phyloP scores from a whole-genome alignment of 257 asterid genomes.

The Solanum chmielewskii region DNA sequence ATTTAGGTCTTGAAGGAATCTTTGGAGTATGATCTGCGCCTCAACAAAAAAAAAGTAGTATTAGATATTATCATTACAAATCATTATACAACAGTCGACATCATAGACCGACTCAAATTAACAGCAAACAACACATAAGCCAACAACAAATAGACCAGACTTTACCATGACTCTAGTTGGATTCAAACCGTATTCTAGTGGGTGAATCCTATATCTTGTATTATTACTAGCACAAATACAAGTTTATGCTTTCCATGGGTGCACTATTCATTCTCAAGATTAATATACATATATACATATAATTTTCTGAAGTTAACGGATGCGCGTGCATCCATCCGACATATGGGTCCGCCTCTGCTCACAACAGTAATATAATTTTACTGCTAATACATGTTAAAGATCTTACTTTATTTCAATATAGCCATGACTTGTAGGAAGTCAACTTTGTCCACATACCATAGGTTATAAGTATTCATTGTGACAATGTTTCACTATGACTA shows the following conservation, averaged over 20 bases:
- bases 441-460: neutral
- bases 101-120: too few relatives aligned
- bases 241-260: too few relatives aligned
- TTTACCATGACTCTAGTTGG: neutral
- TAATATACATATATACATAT: neutral
- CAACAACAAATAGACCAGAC: neutral
- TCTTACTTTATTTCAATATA: neutral
- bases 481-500: neutral
- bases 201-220: neutral
- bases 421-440: neutral
- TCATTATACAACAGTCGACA: too few relatives aligned
- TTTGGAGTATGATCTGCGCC: too few relatives aligned
- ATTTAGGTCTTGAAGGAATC: too few relatives aligned
- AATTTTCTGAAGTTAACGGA: too few relatives aligned
- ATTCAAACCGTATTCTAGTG: neutral
- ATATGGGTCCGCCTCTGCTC: neutral
- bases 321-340: neutral
- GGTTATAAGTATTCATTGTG: neutral
- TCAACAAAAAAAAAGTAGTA: too few relatives aligned
- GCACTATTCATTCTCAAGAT: neutral
- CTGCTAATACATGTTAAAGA: neutral
- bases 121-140: too few relatives aligned
- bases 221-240: neutral
- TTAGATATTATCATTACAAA: too few relatives aligned
- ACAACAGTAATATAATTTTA: neutral